A percentile compares a stretch with the other conserved stretches of the same genome.
phyloP scores from a whole-genome alignment of 2,329 filamentous ascomycete species.

The Xylariales sp. region DNA sequence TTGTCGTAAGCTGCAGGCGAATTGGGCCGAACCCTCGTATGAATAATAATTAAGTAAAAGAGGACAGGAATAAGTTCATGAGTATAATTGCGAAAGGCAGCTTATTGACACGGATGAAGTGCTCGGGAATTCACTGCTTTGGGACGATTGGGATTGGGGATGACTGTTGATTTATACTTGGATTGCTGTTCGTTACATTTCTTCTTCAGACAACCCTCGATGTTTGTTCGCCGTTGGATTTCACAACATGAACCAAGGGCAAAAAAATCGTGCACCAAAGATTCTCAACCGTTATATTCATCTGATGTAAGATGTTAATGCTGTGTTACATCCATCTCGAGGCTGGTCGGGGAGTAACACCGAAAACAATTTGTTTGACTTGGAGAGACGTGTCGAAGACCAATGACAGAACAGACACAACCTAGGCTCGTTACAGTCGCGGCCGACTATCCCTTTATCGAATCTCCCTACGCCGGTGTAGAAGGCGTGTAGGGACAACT shows the following conservation, averaged over 20 bases:
- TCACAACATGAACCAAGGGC: neutral
- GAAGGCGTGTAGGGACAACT: neutral
- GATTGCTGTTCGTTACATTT: neutral
- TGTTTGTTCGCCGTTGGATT: neutral
- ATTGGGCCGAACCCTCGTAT: neutral
- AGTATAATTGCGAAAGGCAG: neutral
- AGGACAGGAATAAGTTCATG: too few relatives aligned
- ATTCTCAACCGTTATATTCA: neutral
- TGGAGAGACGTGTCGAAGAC: neutral
- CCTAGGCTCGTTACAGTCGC: neutral
- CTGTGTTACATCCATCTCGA: slow-evolving; percentile 8
- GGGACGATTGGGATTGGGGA: neutral
- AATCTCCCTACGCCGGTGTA: neutral
- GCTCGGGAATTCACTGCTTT: too few relatives aligned
- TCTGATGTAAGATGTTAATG: slow-evolving; percentile 12
- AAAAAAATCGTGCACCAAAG: neutral
- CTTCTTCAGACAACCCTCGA: neutral
- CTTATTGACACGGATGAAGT: neutral
- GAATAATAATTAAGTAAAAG: neutral
- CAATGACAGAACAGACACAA: neutral
- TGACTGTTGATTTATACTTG: neutral
- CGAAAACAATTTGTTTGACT: neutral
- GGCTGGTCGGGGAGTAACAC: neutral
- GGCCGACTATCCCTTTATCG: neutral
- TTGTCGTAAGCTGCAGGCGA: neutral